Base-by-base conservation (phyloP, 768 basidiomycete genomes). In the Amanita exitialis region DNA sequence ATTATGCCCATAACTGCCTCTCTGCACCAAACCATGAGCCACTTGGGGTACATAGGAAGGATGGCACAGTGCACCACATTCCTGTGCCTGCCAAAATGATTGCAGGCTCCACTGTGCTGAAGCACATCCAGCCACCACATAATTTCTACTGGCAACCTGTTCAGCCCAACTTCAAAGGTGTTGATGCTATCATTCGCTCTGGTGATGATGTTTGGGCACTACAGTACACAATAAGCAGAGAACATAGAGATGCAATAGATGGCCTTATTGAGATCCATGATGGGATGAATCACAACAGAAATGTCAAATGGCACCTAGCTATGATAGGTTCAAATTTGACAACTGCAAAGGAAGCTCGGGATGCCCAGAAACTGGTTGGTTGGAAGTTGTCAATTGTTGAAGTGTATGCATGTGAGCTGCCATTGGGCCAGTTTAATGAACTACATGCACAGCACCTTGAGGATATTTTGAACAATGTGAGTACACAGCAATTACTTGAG, bases 1-100 rank as follows among this genome's bases (percentile, higher is more conserved):
- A 52, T 49, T 55, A 52, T 28, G 54, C 45, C 23, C 54, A 54
- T 41, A 45, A 32, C 44, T 16, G 30, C 37, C 48, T 55, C 44
- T 52, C 54, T 16, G 13, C 41, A 38, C 35, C 49, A 34, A 51
- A 54, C 9, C 32, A 43, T 32, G 16, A 35, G 37, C 30, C 49
- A 50, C 49, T 51, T 35, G 18, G 16, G 44, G 28, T 7, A 18
- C 25, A 42, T 51, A 20, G 32, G 21, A 44, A 9, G 15, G 28
- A 45, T 21, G 50, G 21, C 5, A 25, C 32, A 47, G 32, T 47
- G 20, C 16, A 35, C 30, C 28, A 34, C 21, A 47, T 34, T 47
- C 34, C 41, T 42, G 41, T 25, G 4, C 41, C 41, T n/a, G 18
- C 30, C 23, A 20, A 20, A 20, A 36, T 47, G 32, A 34, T 47